Percentiles rank a stretch among this genome's conserved stretches.
These are phyloP conservation scores for Bruguiera sexangula DNA, from an alignment of 345 rosid genomes.

Conservation along the genomic window DNA sequence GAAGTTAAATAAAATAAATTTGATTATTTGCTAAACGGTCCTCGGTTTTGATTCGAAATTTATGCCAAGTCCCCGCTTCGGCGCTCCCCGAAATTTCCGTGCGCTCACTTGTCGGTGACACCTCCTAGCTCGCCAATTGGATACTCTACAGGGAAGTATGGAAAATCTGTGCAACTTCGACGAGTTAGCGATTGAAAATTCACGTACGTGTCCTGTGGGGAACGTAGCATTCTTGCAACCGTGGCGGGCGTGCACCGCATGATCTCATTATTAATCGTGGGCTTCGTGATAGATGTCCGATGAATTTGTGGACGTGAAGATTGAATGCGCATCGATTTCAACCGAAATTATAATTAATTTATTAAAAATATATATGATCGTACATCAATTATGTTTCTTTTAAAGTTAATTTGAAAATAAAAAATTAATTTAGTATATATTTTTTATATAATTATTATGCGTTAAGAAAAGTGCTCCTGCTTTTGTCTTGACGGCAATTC, in stretches of 20 bases:
- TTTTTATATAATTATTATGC: too few species aligned
- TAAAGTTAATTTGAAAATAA: too few species aligned
- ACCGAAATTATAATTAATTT: too few species aligned
- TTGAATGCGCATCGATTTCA: too few species aligned
- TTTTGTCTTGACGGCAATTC: too few species aligned
- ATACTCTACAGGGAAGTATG: neutral
- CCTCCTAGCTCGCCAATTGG: neutral
- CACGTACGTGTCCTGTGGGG: neutral
- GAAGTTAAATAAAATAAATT: neutral
- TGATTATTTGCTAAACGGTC: constrained; percentile 25
- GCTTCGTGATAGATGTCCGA: neutral
- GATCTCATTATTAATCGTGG: constrained; percentile 18
- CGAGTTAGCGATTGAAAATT: neutral
- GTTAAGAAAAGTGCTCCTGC: too few species aligned
- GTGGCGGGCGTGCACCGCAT: constrained; percentile 30
- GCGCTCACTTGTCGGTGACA: constrained; percentile 10
- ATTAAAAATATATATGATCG: too few species aligned
- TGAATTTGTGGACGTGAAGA: too few species aligned
- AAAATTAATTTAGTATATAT: too few species aligned
- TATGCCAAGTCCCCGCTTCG: neutral
- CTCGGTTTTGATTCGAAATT: constrained; percentile 6
- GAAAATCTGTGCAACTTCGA: neutral
- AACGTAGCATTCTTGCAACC: neutral
- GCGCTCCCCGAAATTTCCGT: neutral
- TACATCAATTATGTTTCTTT: too few species aligned